Evolutionary conservation across 2,329 filamentous ascomycete genomes (phyloP).

Genomic region (Ceratocystis huliohia): DNA sequence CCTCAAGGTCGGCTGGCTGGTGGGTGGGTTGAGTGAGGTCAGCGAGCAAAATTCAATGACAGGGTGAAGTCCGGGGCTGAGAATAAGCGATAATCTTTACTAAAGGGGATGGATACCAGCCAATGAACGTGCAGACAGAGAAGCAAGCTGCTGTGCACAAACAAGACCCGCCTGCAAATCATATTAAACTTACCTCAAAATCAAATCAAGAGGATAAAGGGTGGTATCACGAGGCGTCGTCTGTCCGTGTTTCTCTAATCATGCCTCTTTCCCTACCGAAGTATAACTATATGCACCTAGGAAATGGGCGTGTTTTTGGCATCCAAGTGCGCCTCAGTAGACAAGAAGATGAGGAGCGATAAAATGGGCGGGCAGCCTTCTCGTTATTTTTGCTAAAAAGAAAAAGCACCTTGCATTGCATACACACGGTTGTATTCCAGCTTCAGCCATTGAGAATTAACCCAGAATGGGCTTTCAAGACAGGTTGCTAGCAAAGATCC

Average conservation of each 20-base stretch:
- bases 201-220: neutral
- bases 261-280: too few relatives aligned
- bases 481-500: neutral
- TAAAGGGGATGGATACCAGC: neutral
- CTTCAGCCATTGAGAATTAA: neutral
- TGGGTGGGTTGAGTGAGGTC: neutral
- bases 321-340: too few relatives aligned
- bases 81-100: neutral
- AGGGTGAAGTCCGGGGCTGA: neutral
- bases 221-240: neutral
- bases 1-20: too few relatives aligned
- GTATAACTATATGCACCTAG: too few relatives aligned
- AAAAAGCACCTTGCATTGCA: neutral
- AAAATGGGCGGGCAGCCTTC: neutral
- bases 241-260: neutral
- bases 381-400: neutral
- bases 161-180: neutral
- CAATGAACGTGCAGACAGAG: neutral
- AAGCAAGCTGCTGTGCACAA: neutral
- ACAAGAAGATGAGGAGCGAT: too few relatives aligned
- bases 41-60: neutral
- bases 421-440: neutral
- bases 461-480: neutral
- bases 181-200: neutral
- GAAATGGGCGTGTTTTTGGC: too few relatives aligned